Conservation (phyloP, 2,329 filamentous ascomycete genomes). For the Ophiosphaerella narmari region DNA sequence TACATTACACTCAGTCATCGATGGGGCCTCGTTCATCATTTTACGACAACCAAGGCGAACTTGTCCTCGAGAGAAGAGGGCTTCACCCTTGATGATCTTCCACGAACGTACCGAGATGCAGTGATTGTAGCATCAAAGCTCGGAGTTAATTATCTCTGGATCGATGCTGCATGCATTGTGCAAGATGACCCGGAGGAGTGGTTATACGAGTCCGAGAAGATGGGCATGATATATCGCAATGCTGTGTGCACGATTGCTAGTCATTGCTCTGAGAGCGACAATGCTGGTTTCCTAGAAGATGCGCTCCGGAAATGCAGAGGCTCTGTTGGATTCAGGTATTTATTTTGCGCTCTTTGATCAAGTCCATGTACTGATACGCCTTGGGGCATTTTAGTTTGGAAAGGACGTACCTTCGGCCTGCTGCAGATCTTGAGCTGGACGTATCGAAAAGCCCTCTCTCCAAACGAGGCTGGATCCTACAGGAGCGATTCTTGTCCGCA, state of each 20-base stretch:
- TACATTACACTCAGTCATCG: too few relatives aligned
- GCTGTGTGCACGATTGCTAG: constrained; percentile 10
- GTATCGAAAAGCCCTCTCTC: too few relatives aligned
- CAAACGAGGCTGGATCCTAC: too few relatives aligned
- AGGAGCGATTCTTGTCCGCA: too few relatives aligned
- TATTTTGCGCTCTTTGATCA: too few relatives aligned
- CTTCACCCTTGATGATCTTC: neutral
- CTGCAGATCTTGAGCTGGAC: too few relatives aligned
- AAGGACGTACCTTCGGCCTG: too few relatives aligned
- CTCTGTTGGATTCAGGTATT: too few relatives aligned
- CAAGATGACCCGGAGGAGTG: constrained; percentile 9
- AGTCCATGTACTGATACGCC: too few relatives aligned
- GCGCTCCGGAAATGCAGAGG: too few relatives aligned
- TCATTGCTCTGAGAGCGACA: neutral
- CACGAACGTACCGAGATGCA: neutral
- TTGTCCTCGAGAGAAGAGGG: neutral
- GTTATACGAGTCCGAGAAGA: constrained; percentile 4
- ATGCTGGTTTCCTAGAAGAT: neutral
- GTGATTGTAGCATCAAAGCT: neutral
- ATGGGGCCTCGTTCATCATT: too few relatives aligned
- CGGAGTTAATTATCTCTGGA: constrained; percentile 15
- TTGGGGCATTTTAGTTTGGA: too few relatives aligned
- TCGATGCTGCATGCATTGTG: constrained; percentile 7
- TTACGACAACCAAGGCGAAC: neutral
- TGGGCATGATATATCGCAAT: constrained; percentile 11